A percentile compares a stretch with the other conserved stretches of the same genome.
Conservation (phyloP, 495 filamentous ascomycete genomes). For the Darksidea phi region DNA sequence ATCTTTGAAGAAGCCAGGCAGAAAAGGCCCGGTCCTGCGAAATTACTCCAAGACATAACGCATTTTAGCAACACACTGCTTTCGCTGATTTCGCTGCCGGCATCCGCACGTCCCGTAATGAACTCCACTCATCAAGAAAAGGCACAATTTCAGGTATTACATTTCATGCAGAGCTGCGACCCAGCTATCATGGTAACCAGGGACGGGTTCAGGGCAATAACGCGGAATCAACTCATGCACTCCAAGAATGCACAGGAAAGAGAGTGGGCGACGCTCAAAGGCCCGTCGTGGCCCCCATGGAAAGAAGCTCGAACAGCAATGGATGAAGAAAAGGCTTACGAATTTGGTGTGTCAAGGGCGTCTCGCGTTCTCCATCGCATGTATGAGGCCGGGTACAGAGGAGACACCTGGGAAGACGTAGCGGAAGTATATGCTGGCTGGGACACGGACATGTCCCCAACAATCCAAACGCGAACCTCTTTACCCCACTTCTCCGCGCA, state of each 20-base stretch:
- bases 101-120: slow-evolving; percentile 51
- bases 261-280: slow-evolving; percentile 59
- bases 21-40: neutral
- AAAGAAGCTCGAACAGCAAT: slow-evolving; percentile 61
- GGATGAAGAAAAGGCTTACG: slow-evolving; percentile 55
- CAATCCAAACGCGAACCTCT: slow-evolving; percentile 58
- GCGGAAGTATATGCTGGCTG: slow-evolving; percentile 61
- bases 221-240: slow-evolving; percentile 61
- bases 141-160: slow-evolving; percentile 63
- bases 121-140: slow-evolving; percentile 53
- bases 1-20: neutral
- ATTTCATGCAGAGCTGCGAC: slow-evolving; percentile 58
- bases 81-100: slow-evolving; percentile 54
- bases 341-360: slow-evolving; percentile 60
- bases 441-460: slow-evolving; percentile 68
- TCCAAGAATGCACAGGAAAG: slow-evolving; percentile 60
- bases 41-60: slow-evolving; percentile 27
- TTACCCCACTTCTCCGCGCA: slow-evolving; percentile 1
- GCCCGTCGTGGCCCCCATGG: slow-evolving; percentile 69
- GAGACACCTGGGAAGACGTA: slow-evolving; percentile 55
- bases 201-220: slow-evolving; percentile 62
- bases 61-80: slow-evolving; percentile 55
- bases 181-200: slow-evolving; percentile 58
- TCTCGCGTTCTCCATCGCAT: slow-evolving; percentile 57
- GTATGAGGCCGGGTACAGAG: slow-evolving; percentile 62